Percentiles rank a stretch among this genome's conserved stretches.
These are phyloP conservation scores for Starmerella apicola DNA, from an alignment of 805 yeast species.

Conservation along the genomic window DNA sequence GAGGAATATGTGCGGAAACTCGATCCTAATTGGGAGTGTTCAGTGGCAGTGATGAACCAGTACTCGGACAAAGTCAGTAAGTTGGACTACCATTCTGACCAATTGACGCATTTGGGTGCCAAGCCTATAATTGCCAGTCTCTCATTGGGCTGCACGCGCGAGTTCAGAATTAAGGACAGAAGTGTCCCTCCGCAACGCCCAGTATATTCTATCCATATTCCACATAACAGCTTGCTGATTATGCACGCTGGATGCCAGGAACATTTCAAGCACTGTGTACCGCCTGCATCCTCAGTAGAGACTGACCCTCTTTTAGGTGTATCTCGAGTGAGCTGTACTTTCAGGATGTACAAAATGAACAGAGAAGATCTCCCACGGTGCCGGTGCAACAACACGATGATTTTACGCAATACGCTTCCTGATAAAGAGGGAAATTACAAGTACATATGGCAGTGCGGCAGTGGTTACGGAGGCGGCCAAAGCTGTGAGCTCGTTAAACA, in stretches of 20 bases:
- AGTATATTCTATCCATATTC: slow-evolving; percentile 44
- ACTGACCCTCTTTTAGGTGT: slow-evolving; percentile 40
- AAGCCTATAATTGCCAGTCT: slow-evolving; percentile 54
- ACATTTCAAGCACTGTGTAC: slow-evolving; percentile 54
- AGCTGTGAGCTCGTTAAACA: slow-evolving; percentile 20
- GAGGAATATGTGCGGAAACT: slow-evolving; percentile 33
- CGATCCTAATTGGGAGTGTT: slow-evolving; percentile 38
- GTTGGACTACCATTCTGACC: slow-evolving; percentile 68
- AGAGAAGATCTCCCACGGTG: slow-evolving; percentile 34
- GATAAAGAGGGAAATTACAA: slow-evolving; percentile 25
- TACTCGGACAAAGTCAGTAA: slow-evolving; percentile 40
- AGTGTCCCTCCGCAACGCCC: slow-evolving; percentile 18
- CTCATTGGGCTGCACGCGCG: slow-evolving; percentile 58
- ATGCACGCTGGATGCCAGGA: slow-evolving; percentile 80
- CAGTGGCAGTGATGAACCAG: slow-evolving; percentile 43
- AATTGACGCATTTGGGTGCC: slow-evolving; percentile 61
- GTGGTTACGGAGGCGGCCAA: slow-evolving; percentile 22
- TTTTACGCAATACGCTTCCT: slow-evolving; percentile 44
- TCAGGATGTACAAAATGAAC: slow-evolving; percentile 40
- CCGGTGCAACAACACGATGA: slow-evolving; percentile 35
- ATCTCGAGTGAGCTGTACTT: slow-evolving; percentile 52
- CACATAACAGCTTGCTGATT: slow-evolving; percentile 55
- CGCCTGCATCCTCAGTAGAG: slow-evolving; percentile 32
- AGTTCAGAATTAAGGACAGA: slow-evolving; percentile 41
- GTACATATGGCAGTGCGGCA: slow-evolving; percentile 57